Base-by-base conservation (phyloP, 495 filamentous ascomycete genomes). In the Lophiotrema nucula region DNA sequence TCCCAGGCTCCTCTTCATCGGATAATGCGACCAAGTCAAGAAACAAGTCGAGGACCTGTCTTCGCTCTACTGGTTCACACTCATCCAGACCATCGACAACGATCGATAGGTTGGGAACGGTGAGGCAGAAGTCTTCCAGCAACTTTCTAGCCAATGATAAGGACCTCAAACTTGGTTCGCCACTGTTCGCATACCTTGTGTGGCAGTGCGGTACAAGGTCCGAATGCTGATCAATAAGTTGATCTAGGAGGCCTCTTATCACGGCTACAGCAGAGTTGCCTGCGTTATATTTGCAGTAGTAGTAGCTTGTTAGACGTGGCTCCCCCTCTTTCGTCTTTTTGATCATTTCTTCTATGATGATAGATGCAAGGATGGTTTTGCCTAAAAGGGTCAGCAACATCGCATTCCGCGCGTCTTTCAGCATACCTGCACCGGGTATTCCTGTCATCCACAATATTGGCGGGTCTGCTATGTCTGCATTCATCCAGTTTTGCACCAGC, bases 311-410 rank as follows among this genome's bases (percentile, higher is more conserved):
- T 13, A 26, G 19, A n/a, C 28, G 11, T 26, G n/a, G 13, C 18
- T 43, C 18, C 47, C 6, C 26, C 22, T 27, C 26, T 22, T 43
- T 15, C 28, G 64, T 31, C n/a, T 63, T 42, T 39, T 59, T 51
- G 15, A 35, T 8, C 31, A 35, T 23, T 22, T 61, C 46, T 42
- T 66, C 58, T 27, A 65, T 51, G 26, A 65, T 33, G 3, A 46
- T 10, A 6, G 66, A 68, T 18, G 62, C 62, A 8, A 68, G 58
- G n/a, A 66, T 39, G 2, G 65, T 68, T 38, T 68, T 68, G 8
- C 65, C 65, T 65, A 22, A 35, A 16, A n/a, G 43, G 12, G n/a
- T 21, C 33, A 2, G 1, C n/a, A 22, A 18, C 27, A 26, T 18
- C 16, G 28, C 21, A 23, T 12, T 15, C n/a, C n/a, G 19, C 5